Evolutionary conservation across 441 rosid genomes (phyloP).

Genomic region (Kokia cookei): DNA sequence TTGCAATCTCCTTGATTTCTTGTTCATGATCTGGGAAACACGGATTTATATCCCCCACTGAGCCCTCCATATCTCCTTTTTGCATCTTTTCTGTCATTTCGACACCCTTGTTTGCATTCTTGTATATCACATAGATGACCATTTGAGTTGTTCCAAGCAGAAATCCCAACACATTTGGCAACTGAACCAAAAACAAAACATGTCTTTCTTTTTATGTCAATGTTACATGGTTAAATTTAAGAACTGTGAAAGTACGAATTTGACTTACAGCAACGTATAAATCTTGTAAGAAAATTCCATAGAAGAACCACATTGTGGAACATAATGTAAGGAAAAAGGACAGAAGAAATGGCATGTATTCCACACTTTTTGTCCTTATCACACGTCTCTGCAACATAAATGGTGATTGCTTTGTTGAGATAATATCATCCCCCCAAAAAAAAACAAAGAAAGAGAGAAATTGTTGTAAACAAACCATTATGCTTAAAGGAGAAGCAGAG

Average conservation of each 20-base stretch:
- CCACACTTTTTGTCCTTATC: constrained; percentile 60
- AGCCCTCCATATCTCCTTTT: neutral
- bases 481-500: constrained; percentile 60
- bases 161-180: constrained; percentile 56
- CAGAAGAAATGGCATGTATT: constrained; percentile 61
- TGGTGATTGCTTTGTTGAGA: neutral
- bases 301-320: constrained; percentile 67
- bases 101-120: constrained; percentile 16
- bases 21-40: neutral
- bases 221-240: neutral
- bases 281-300: constrained; percentile 58
- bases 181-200: neutral
- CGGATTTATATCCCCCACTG: neutral
- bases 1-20: neutral
- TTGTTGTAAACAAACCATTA: constrained; percentile 34
- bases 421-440: neutral
- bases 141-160: constrained; percentile 62
- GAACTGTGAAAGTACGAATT: neutral
- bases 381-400: constrained; percentile 43
- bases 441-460: neutral
- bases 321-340: constrained; percentile 51
- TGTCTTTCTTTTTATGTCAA: too few relatives aligned
- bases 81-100: neutral
- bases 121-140: constrained; percentile 56
- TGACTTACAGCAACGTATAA: constrained; percentile 51